Evolutionary conservation across 2,329 filamentous ascomycete genomes (phyloP).

Genomic region (Cladophialophora psammophila): DNA sequence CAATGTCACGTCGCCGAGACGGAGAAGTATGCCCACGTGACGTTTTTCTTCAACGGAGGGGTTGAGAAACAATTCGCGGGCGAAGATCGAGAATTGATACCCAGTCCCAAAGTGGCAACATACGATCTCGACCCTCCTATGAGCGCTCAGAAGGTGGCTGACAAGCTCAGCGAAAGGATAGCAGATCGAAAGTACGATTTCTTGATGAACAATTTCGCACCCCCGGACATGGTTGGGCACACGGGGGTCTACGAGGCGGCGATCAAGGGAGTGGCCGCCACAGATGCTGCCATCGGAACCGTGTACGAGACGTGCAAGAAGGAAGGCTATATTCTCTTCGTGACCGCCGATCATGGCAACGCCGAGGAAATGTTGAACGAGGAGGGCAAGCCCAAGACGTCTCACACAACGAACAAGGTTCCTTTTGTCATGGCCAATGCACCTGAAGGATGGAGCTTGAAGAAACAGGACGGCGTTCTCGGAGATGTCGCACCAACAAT

Average conservation of each 20-base stretch:
- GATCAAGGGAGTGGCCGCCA: slow-evolving; percentile 81
- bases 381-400: slow-evolving; percentile 97
- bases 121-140: slow-evolving; percentile 96
- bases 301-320: slow-evolving; percentile 95
- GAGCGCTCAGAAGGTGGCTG: slow-evolving; percentile 88
- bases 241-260: slow-evolving; percentile 97
- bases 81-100: slow-evolving; percentile 91
- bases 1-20: slow-evolving; percentile 98
- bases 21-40: slow-evolving; percentile 99
- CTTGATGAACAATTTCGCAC: slow-evolving; percentile 99
- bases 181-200: slow-evolving; percentile 88
- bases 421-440: slow-evolving; percentile 98
- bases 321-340: slow-evolving; percentile 89
- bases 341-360: slow-evolving; percentile 96
- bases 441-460: slow-evolving; percentile 84
- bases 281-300: slow-evolving; percentile 90
- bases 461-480: slow-evolving; percentile 85
- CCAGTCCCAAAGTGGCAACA: slow-evolving; percentile 92
- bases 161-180: slow-evolving; percentile 89
- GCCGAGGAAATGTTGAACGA: slow-evolving; percentile 99
- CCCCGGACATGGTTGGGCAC: slow-evolving; percentile 99
- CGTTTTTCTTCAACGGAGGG: slow-evolving; percentile 99
- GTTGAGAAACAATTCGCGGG: slow-evolving; percentile 95
- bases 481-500: slow-evolving; percentile 97
- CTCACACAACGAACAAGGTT: slow-evolving; percentile 97